phyloP scores from a whole-genome alignment of 2,329 filamentous ascomycete genomes.

The Xylariaceae sp. region DNA sequence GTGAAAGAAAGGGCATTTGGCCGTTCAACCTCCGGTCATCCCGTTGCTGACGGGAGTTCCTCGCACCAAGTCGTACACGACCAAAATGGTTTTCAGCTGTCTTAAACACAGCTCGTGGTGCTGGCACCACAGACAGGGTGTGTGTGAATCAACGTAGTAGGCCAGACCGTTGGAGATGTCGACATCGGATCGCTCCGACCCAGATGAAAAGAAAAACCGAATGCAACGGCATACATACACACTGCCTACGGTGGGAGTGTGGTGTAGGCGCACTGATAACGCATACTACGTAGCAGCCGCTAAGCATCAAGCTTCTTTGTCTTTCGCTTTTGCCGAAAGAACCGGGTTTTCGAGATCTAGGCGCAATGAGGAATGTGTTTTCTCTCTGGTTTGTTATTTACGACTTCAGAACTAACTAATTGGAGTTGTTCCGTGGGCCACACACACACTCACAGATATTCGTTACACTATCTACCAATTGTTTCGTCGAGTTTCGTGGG shows the following conservation, averaged over 20 bases:
- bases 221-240: neutral
- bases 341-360: neutral
- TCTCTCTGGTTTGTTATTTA: too few relatives aligned
- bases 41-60: neutral
- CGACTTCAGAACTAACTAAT: too few relatives aligned
- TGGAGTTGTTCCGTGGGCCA: neutral
- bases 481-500: neutral
- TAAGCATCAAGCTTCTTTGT: neutral
- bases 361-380: too few relatives aligned
- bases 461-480: neutral
- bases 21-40: neutral
- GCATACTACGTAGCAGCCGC: neutral
- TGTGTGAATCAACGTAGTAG: neutral
- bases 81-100: neutral
- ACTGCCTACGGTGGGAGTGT: too few relatives aligned
- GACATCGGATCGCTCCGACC: neutral
- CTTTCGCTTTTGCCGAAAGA: neutral
- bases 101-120: neutral
- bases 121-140: neutral
- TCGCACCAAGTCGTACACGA: neutral
- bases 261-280: neutral
- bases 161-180: neutral
- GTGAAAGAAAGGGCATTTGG: conserved; percentile 11
- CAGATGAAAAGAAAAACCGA: neutral
- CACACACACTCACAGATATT: neutral